Conservation (phyloP, 139 green algal genomes). For the Chlorella sp. region DNA sequence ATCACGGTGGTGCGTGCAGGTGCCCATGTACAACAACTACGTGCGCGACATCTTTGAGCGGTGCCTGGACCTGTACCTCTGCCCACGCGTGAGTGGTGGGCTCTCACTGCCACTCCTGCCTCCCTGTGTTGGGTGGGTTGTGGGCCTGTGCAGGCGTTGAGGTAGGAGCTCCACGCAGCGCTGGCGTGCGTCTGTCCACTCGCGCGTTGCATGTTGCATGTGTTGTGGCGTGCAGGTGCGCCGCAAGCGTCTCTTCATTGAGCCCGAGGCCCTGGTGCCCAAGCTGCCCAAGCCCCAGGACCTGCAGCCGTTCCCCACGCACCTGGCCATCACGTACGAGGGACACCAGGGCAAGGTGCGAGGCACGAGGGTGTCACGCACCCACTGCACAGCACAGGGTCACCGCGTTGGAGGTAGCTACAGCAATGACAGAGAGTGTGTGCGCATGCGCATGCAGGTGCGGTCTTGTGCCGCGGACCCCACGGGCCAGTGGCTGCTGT, state of each 20-base stretch:
- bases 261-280: conserved; percentile 80
- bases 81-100: conserved; percentile 63
- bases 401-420: too few species aligned
- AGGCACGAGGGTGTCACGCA: too few species aligned
- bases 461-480: conserved; percentile 52
- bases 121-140: too few species aligned
- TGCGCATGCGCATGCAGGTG: conserved; percentile 58
- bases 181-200: too few species aligned
- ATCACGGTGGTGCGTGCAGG: too few species aligned
- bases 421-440: too few species aligned
- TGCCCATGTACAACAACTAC: conserved; percentile 80
- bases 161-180: too few species aligned
- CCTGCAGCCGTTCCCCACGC: conserved; percentile 89
- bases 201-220: too few species aligned
- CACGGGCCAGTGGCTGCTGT: conserved; percentile 80
- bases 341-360: conserved; percentile 69
- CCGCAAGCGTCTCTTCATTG: conserved; percentile 65
- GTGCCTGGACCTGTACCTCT: conserved; percentile 98
- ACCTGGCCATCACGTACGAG: conserved; percentile 63
- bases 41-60: conserved; percentile 96
- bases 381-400: too few species aligned
- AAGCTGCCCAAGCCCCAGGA: conserved; percentile 90
- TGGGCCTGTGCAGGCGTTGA: too few species aligned
- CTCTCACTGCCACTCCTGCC: too few species aligned
- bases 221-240: too few species aligned